Evolutionary conservation across 2,329 filamentous ascomycete genomes (phyloP).

Genomic region (Colletotrichum viniferum): DNA sequence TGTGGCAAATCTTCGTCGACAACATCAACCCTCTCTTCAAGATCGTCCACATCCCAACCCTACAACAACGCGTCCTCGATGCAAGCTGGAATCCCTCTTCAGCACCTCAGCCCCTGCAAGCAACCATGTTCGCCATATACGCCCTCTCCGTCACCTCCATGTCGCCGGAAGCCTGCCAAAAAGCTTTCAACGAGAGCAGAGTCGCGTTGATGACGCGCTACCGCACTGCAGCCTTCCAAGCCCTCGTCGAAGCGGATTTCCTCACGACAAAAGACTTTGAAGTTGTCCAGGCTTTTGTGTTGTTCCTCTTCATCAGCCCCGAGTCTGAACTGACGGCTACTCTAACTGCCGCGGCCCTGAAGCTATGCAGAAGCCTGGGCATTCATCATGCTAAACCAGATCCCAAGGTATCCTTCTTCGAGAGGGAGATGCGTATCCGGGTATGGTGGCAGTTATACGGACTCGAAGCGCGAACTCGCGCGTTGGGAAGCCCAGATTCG

Average conservation of each 20-base stretch:
- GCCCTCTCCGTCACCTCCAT: slow-evolving; percentile 27
- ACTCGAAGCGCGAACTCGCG: slow-evolving; percentile 21
- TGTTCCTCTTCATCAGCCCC: slow-evolving; percentile 33
- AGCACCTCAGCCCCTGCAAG: slow-evolving; percentile 22
- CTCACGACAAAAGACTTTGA: slow-evolving; percentile 31
- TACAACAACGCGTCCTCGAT: slow-evolving; percentile 33
- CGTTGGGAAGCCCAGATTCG: slow-evolving; percentile 6
- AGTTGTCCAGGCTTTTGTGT: slow-evolving; percentile 31
- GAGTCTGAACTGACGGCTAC: slow-evolving; percentile 30
- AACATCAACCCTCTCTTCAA: slow-evolving; percentile 35
- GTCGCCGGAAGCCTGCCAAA: slow-evolving; percentile 21
- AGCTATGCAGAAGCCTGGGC: slow-evolving; percentile 30
- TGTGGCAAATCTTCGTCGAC: slow-evolving; percentile 38
- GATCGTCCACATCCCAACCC: slow-evolving; percentile 34
- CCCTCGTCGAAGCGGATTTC: slow-evolving; percentile 28
- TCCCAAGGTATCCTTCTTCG: slow-evolving; percentile 23
- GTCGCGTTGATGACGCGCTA: slow-evolving; percentile 24
- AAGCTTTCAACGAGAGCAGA: slow-evolving; percentile 21
- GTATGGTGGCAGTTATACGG: slow-evolving; percentile 32
- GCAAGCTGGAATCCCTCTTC: slow-evolving; percentile 28
- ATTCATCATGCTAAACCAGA: slow-evolving; percentile 22
- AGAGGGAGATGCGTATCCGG: slow-evolving; percentile 30
- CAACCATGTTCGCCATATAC: slow-evolving; percentile 33
- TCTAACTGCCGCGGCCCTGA: slow-evolving; percentile 25
- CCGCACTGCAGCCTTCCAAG: slow-evolving; percentile 26